Percentiles rank a stretch among this genome's conserved stretches.
These are phyloP conservation scores for Clavispora fructus DNA, from an alignment of 805 yeast species.

Conservation along the genomic window DNA sequence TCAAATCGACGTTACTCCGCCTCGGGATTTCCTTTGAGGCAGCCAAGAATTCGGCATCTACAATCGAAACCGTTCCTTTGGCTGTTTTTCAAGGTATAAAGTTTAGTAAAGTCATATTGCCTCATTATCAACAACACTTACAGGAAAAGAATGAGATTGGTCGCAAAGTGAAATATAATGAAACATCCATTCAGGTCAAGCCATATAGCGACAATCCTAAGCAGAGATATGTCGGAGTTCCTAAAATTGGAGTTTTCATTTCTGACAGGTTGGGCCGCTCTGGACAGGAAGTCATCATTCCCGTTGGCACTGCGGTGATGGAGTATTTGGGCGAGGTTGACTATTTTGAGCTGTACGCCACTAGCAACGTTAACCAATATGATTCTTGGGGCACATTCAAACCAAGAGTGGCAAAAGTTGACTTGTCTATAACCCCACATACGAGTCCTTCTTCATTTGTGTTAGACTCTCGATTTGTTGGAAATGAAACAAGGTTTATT, in stretches of 20 bases:
- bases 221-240: constrained; percentile 61
- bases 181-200: constrained; percentile 43
- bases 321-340: constrained; percentile 75
- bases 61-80: constrained; percentile 19
- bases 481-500: constrained; percentile 69
- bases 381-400: constrained; percentile 63
- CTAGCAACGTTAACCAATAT: constrained; percentile 72
- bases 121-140: constrained; percentile 27
- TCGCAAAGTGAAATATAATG: constrained; percentile 17
- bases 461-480: constrained; percentile 75
- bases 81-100: constrained; percentile 25
- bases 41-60: constrained; percentile 1
- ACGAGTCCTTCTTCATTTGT: constrained; percentile 51
- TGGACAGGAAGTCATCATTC: constrained; percentile 21
- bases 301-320: constrained; percentile 45
- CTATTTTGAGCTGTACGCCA: constrained; percentile 55
- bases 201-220: constrained; percentile 54
- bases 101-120: constrained; percentile 27
- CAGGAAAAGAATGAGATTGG: constrained; percentile 31
- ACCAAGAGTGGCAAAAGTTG: constrained; percentile 31
- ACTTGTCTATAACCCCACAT: constrained; percentile 5
- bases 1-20: constrained; percentile 18
- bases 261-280: constrained; percentile 12
- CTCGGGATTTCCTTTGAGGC: constrained; percentile 16
- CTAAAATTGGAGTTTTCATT: constrained; percentile 59